These are phyloP conservation scores for Cystobasidiaceae sp. DNA, from an alignment of 1,284 basidiomycete species.

Conservation along the genomic window DNA sequence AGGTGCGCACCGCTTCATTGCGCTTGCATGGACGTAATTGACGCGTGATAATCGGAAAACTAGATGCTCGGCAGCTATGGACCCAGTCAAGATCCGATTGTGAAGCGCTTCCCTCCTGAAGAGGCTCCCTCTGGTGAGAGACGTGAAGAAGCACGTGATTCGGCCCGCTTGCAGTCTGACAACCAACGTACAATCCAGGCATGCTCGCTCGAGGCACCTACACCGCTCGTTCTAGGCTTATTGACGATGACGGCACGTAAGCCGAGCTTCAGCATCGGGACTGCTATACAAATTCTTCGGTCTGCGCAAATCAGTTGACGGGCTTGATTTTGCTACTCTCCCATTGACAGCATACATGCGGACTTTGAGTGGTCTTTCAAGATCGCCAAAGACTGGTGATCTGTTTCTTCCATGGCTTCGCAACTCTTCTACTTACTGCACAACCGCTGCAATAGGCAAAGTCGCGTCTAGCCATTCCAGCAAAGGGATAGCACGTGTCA, in stretches of 20 bases:
- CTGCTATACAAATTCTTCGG: too few relatives aligned
- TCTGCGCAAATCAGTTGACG: too few relatives aligned
- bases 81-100: conserved; percentile 44
- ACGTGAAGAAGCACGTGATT: conserved; percentile 36
- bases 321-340: background rate
- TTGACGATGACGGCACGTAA: conserved; percentile 46
- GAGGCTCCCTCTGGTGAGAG: conserved; percentile 43
- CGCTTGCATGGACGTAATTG: too few relatives aligned
- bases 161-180: conserved; percentile 37
- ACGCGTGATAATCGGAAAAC: too few relatives aligned
- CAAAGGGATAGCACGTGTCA: too few relatives aligned
- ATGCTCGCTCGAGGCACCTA: conserved; percentile 48
- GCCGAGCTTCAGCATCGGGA: conserved; percentile 42
- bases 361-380: conserved; percentile 37
- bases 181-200: conserved; percentile 44
- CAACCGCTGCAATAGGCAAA: too few relatives aligned
- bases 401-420: background rate
- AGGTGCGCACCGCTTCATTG: too few relatives aligned
- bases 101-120: conserved; percentile 46
- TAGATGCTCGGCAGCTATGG: conserved; percentile 48
- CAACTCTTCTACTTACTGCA: too few relatives aligned
- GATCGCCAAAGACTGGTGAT: conserved; percentile 37
- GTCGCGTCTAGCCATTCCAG: too few relatives aligned
- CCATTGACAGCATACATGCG: conserved; percentile 19
- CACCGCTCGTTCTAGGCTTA: conserved; percentile 45